phyloP scores from a whole-genome alignment of 2,329 filamentous ascomycete genomes.

The Berkeleyomyces rouxiae region DNA sequence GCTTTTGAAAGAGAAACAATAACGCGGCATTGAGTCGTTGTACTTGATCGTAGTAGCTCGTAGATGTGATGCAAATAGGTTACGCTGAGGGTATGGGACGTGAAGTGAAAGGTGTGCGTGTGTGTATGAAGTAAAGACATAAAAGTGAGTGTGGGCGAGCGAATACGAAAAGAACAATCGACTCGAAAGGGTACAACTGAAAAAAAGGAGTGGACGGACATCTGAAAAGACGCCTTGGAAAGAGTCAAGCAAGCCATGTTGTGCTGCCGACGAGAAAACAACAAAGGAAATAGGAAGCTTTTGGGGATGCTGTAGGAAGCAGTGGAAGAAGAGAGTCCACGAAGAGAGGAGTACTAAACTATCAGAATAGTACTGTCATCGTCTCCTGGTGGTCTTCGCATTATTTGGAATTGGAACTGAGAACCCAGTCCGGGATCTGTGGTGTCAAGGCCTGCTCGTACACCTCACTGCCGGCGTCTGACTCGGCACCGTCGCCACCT shows the following conservation, averaged over 20 bases:
- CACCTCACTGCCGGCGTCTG: constrained; percentile 6
- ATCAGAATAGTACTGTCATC: constrained; percentile 3
- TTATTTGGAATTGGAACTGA: constrained; percentile 30
- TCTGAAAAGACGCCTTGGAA: constrained; percentile 8
- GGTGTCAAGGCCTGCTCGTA: constrained; percentile 36
- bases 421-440: constrained; percentile 44
- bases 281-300: neutral
- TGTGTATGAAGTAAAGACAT: neutral
- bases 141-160: neutral
- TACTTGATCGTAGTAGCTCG: neutral
- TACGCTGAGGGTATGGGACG: neutral
- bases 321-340: neutral
- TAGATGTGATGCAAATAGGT: neutral
- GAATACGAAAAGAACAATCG: neutral
- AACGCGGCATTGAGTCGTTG: neutral
- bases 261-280: neutral
- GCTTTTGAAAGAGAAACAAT: constrained; percentile 4
- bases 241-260: neutral
- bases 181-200: neutral
- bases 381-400: constrained; percentile 20
- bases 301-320: neutral
- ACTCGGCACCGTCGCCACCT: constrained; percentile 4
- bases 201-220: constrained; percentile 9
- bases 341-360: neutral
- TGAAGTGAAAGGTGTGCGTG: neutral